Evolutionary conservation across 495 filamentous ascomycete species (phyloP).

Genomic region (Penicillium maclennaniae): DNA sequence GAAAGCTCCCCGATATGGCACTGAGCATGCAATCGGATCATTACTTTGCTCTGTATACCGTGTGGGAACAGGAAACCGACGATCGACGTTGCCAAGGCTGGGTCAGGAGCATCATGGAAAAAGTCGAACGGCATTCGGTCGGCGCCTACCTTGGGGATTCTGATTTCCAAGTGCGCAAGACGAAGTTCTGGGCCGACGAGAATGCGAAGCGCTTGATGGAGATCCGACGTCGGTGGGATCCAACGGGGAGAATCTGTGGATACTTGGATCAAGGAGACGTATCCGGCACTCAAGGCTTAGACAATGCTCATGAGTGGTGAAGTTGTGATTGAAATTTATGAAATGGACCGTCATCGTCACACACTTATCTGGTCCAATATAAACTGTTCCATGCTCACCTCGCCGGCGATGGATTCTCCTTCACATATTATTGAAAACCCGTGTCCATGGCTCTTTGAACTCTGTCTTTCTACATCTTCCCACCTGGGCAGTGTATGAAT

Average conservation of each 20-base stretch:
- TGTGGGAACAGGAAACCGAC: slow-evolving; percentile 46
- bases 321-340: slow-evolving; percentile 2
- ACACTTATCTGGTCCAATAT: too few relatives aligned
- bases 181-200: slow-evolving; percentile 43
- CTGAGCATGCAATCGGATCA: slow-evolving; percentile 50
- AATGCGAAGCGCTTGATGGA: slow-evolving; percentile 29
- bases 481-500: too few relatives aligned
- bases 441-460: too few relatives aligned
- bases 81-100: slow-evolving; percentile 38
- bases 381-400: too few relatives aligned
- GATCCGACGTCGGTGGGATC: slow-evolving; percentile 45
- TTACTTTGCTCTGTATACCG: slow-evolving; percentile 50
- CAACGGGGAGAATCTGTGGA: slow-evolving; percentile 14
- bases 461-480: too few relatives aligned
- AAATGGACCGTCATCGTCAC: too few relatives aligned
- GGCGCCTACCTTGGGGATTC: slow-evolving; percentile 53
- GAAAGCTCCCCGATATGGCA: slow-evolving; percentile 44
- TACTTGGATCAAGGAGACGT: slow-evolving; percentile 10
- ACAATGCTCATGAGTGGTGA: slow-evolving; percentile 11
- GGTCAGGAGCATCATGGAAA: slow-evolving; percentile 37
- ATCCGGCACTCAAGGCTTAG: slow-evolving; percentile 6
- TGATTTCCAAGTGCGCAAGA: slow-evolving; percentile 43
- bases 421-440: too few relatives aligned
- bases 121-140: slow-evolving; percentile 30
- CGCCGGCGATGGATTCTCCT: too few relatives aligned